Evolutionary conservation across 305 asterid genomes (phyloP).

Genomic region (Stenogyne calaminthoides): DNA sequence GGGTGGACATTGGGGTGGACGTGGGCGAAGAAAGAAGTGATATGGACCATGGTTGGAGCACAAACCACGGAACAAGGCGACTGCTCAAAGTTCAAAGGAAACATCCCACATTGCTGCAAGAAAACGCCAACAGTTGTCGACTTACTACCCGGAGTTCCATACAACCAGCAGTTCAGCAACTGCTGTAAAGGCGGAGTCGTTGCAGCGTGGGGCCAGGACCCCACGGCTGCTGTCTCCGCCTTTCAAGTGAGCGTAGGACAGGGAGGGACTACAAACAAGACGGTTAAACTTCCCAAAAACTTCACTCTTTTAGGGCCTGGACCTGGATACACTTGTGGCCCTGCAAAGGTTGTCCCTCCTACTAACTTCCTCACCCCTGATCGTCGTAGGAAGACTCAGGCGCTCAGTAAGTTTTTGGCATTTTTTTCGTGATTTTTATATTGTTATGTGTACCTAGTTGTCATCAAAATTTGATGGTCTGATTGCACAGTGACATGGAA

Average conservation of each 20-base stretch:
- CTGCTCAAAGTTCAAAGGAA: constrained; percentile 84
- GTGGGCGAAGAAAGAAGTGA: constrained; percentile 87
- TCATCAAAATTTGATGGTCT: background rate
- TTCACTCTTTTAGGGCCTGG: constrained; percentile 79
- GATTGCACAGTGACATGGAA: constrained; percentile 74
- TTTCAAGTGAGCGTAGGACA: constrained; percentile 82
- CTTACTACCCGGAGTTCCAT: constrained; percentile 80
- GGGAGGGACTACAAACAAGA: constrained; percentile 79
- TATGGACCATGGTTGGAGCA: constrained; percentile 79
- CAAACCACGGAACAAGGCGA: constrained; percentile 90
- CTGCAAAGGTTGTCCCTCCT: constrained; percentile 76
- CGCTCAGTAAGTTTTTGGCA: constrained; percentile 53
- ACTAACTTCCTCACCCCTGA: constrained; percentile 71
- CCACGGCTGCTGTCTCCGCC: constrained; percentile 57
- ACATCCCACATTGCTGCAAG: constrained; percentile 81
- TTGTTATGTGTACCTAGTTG: background rate
- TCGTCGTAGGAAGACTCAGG: constrained; percentile 77
- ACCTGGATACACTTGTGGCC: constrained; percentile 85
- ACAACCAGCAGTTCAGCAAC: constrained; percentile 75
- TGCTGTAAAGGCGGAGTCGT: constrained; percentile 87
- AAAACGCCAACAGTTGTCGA: constrained; percentile 70
- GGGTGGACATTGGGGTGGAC: constrained; percentile 89
- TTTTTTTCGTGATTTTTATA: background rate
- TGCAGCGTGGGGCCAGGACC: constrained; percentile 83
- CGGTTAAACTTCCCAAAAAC: constrained; percentile 74